Base-by-base conservation (phyloP, 768 basidiomycete genomes). In the Suillus sp. region DNA sequence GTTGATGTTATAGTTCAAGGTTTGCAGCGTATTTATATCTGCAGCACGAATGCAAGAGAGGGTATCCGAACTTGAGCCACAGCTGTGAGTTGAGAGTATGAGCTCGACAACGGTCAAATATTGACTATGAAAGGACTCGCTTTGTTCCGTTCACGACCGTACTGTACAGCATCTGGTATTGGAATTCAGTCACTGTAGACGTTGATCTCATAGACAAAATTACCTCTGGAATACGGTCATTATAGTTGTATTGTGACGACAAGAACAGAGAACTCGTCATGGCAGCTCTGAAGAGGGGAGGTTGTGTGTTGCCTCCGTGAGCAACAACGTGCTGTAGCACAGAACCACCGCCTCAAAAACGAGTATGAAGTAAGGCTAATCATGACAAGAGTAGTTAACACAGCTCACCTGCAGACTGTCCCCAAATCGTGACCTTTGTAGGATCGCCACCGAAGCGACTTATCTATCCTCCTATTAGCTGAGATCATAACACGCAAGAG, bases 291-390 rank as follows among this genome's bases (percentile, higher is more conserved):
- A 84, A 84, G 0, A 84, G 71, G 6, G 78, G 75, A 1, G 83
- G 82, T 7, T 72, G 65, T 0, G 82, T 84, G 42, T 77, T 72
- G 18, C 83, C 83, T 13, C 74, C 74, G 34, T 83, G 73, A 11
- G 83, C 83, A 34, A 84, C 68, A 2, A 83, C 55, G 38, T 84
- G 83, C 59, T 84, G 83, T 9, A 84, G 32, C 7, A 84, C 82
- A 2, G 83, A 83, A 4, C 82, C 82, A 43, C 78, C 83, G 60
- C 80, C 80, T 79, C 42, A 38, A 34, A 14, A 25, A 60, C 1
- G 37, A 43, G 3, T 42, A 32, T 9, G 20, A 61, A 34, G 4
- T 18, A 20, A 4, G 27, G 11, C 3, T 11, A 18, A 3, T 61
- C 1, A 22, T 13, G 57, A 42, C 18, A 35, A n/a, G 54, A 13